These are phyloP conservation scores for Nelumbo lutea DNA, from an alignment of 164 flowering plant genomes.

Conservation along the genomic window DNA sequence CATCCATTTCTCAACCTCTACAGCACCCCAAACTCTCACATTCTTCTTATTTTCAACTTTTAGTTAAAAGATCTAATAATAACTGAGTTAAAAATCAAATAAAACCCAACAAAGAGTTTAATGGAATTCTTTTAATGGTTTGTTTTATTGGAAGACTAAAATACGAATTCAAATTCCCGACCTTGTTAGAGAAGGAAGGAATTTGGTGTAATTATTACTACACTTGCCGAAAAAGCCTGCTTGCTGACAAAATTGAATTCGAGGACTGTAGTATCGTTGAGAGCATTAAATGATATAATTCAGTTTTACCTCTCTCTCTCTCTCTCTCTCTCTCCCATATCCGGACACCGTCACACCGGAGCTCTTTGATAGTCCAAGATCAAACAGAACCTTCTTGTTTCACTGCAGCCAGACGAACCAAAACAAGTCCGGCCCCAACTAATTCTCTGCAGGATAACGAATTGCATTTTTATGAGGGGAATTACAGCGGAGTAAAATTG, in stretches of 20 bases:
- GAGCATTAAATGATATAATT: slow-evolving; percentile 45
- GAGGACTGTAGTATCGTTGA: slow-evolving; percentile 36
- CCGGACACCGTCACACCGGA: too few species aligned
- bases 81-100: neutral
- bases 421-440: too few species aligned
- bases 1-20: slow-evolving; percentile 25
- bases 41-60: neutral
- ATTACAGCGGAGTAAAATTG: too few species aligned
- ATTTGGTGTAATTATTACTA: neutral
- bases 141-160: slow-evolving; percentile 3
- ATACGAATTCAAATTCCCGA: slow-evolving; percentile 1
- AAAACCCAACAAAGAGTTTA: slow-evolving; percentile 6
- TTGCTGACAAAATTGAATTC: slow-evolving; percentile 31
- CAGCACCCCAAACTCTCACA: slow-evolving; percentile 5
- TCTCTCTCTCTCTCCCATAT: neutral
- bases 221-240: slow-evolving; percentile 8
- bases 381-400: too few species aligned
- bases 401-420: too few species aligned
- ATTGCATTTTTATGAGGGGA: too few species aligned
- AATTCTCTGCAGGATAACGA: too few species aligned
- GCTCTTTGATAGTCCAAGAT: too few species aligned
- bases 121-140: neutral
- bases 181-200: slow-evolving; percentile 6
- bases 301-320: slow-evolving; percentile 18
- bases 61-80: neutral